Evolutionary conservation across 179 eudicot genomes (phyloP).

Genomic region (Pouteria campechiana): DNA sequence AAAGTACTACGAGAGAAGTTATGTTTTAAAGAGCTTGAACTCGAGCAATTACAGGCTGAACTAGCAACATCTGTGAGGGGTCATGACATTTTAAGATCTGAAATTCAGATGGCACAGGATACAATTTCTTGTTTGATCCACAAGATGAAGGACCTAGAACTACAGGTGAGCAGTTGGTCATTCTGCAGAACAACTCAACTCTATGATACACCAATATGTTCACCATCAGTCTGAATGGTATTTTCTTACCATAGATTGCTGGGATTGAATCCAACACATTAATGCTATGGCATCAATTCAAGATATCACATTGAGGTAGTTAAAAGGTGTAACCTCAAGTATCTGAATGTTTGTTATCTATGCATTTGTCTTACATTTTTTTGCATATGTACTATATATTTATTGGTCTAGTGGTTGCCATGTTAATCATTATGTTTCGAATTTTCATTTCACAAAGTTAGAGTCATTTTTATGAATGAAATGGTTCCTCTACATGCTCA

Average conservation of each 20-base stretch:
- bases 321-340: too few species aligned
- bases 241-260: neutral
- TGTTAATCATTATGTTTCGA: too few species aligned
- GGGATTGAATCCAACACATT: neutral
- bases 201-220: too few species aligned
- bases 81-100: conserved; percentile 61
- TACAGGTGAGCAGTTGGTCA: conserved; percentile 35
- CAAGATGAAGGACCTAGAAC: conserved; percentile 77
- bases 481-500: too few species aligned
- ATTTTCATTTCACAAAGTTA: too few species aligned
- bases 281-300: neutral
- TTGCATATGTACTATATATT: too few species aligned
- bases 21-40: conserved; percentile 49
- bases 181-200: neutral
- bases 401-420: too few species aligned
- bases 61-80: conserved; percentile 71
- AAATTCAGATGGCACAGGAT: conserved; percentile 72
- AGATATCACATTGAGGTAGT: too few species aligned
- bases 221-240: neutral
- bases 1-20: conserved; percentile 65
- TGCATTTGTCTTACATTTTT: too few species aligned
- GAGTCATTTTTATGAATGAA: too few species aligned
- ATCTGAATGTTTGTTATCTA: too few species aligned
- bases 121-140: conserved; percentile 60
- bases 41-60: conserved; percentile 86